These are phyloP conservation scores for Solanum dulcamara DNA, from an alignment of 257 asterid species.

Conservation along the genomic window DNA sequence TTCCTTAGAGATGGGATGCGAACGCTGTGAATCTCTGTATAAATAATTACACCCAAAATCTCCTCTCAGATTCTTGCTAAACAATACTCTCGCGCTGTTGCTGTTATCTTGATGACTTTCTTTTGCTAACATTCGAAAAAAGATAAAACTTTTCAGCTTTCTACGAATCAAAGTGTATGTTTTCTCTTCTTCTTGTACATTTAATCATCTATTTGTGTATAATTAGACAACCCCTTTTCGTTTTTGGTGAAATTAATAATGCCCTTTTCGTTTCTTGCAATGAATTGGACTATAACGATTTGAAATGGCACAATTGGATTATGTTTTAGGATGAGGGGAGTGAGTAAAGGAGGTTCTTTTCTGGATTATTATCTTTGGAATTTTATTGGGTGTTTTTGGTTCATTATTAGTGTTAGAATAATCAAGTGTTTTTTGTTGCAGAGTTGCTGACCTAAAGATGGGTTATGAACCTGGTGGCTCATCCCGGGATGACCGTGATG, in stretches of 20 bases:
- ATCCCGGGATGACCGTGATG: constrained; percentile 30
- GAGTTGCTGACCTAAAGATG: constrained; percentile 15
- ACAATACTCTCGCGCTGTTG: background rate
- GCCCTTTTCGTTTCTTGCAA: background rate
- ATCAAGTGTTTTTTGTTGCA: constrained; percentile 4
- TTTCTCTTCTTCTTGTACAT: background rate
- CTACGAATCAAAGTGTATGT: background rate
- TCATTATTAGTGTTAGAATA: background rate
- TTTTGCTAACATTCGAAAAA: background rate
- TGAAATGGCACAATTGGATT: background rate
- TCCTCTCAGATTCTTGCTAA: background rate
- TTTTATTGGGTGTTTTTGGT: background rate
- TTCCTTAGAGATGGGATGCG: background rate
- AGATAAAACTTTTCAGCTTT: background rate
- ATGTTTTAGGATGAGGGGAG: background rate
- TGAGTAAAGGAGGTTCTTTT: background rate
- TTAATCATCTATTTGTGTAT: background rate
- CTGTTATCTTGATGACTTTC: background rate
- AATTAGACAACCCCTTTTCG: background rate
- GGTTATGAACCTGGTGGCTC: constrained; percentile 26
- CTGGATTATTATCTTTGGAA: background rate
- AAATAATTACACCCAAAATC: background rate
- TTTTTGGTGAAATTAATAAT: background rate
- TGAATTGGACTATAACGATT: background rate
- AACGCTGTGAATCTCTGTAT: background rate